Evolutionary conservation across 192 early-diverging fungal genomes (phyloP), one percentile per base, ranked within the genome.

Genomic region (Coemansia sp.): DNA sequence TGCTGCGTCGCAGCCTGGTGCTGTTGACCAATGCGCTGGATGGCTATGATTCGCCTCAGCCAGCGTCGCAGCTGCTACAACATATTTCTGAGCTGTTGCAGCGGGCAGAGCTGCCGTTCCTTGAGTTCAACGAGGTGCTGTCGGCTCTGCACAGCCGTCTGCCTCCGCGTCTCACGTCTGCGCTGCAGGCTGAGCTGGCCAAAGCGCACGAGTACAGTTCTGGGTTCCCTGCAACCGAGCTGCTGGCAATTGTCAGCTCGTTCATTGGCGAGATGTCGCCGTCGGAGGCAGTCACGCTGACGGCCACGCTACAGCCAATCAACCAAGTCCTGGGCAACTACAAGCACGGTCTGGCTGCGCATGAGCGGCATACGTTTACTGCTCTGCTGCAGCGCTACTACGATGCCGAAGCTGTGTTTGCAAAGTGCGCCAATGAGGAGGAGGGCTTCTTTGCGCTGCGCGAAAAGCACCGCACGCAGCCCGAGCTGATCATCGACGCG

Each of bases 71-170:
- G 24, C 83, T 91, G 65, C 77, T 92, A 41, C 84, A 87, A 39
- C 84, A 90, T 45, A 76, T 96, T 38, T 72, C 87, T 24, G 93
- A 91, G 57, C 76, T 91, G 5, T 77, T 96, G 57, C 82, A 85
- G 58, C 85, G 89, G 54, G 76, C 84, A 0, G 91, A 93, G 56
- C 85, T 99, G 25, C 97, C 97, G 32, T 91, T 89, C 82, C 83
- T 85, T 24, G 94, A 99, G 76, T 75, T 91, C 62, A 83, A 73
- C 54, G 83, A 93, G 60, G 87, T 91, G 14, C 84, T 97, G 27
- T 91, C 94, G 24, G 83, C 91, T 5, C 66, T 97, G 48, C 83
- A 88, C 68, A 92, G 93, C 70, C 90, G 97, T 60, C 87, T 98
- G 65, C 94, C 97, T 41, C 58, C 83, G 43, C 83, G 83, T 24